phyloP scores from a whole-genome alignment of 73 alveolate genomes.

The Paramecium pentaurelia region DNA sequence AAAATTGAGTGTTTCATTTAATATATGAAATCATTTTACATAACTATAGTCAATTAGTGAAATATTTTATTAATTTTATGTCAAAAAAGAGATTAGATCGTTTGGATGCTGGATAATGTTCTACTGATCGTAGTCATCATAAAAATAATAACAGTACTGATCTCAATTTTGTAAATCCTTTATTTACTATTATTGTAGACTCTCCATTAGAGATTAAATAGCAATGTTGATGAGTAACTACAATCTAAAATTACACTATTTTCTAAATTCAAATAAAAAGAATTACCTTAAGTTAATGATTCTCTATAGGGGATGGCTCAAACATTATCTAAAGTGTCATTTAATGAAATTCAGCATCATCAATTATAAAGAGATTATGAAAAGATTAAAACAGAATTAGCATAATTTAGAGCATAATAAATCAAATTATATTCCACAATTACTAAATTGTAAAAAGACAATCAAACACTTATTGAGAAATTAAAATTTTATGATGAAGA shows the following conservation, averaged over 20 bases:
- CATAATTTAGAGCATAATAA: neutral
- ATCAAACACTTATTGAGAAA: neutral
- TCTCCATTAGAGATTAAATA: neutral
- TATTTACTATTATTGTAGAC: neutral
- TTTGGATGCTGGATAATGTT: neutral
- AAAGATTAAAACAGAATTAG: neutral
- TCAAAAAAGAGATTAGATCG: neutral
- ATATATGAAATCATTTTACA: neutral
- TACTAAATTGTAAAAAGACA: neutral
- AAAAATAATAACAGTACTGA: neutral
- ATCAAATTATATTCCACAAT: neutral
- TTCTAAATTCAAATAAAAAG: neutral
- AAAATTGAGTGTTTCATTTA: neutral
- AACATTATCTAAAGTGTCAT: neutral
- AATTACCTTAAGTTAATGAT: neutral
- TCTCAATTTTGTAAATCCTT: neutral
- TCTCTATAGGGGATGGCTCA: neutral
- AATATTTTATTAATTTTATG: neutral
- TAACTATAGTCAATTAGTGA: neutral
- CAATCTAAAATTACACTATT: neutral
- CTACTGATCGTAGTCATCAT: slow-evolving; percentile 22
- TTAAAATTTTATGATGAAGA: neutral
- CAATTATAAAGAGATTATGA: neutral
- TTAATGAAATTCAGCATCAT: neutral
- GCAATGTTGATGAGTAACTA: neutral